Percentiles rank a stretch among this genome's conserved stretches.
phyloP scores from a whole-genome alignment of 2,329 filamentous ascomycete genomes.

The Akanthomyces lecanii region DNA sequence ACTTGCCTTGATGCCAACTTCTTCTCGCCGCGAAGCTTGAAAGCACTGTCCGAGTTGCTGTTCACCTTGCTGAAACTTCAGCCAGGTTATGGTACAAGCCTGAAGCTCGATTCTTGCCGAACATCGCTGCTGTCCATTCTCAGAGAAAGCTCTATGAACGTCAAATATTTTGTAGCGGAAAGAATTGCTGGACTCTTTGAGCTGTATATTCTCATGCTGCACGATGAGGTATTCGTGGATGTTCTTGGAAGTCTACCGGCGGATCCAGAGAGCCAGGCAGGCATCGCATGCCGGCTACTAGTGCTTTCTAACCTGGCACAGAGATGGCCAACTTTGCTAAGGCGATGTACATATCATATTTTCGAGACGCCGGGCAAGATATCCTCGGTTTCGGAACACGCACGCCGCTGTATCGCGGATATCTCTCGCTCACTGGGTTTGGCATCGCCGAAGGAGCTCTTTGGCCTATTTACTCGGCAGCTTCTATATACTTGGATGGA shows the following conservation, averaged over 20 bases:
- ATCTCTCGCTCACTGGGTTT: constrained; percentile 65
- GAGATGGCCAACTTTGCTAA: constrained; percentile 78
- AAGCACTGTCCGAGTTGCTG: constrained; percentile 63
- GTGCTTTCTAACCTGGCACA: constrained; percentile 74
- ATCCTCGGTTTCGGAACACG: constrained; percentile 60
- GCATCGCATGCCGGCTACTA: constrained; percentile 77
- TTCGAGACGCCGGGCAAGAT: constrained; percentile 84
- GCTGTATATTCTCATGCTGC: constrained; percentile 74
- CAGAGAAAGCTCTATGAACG: constrained; percentile 57
- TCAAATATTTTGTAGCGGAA: constrained; percentile 72
- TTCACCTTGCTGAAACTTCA: constrained; percentile 64
- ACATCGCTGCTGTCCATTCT: constrained; percentile 74
- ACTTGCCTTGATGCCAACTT: constrained; percentile 62
- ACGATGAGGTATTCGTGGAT: constrained; percentile 81
- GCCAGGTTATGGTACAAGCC: constrained; percentile 60
- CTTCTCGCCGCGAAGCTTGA: constrained; percentile 65
- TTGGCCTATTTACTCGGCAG: constrained; percentile 81
- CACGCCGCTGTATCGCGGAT: constrained; percentile 62
- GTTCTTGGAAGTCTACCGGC: constrained; percentile 74
- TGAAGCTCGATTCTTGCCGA: constrained; percentile 55
- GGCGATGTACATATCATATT: constrained; percentile 86
- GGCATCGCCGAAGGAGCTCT: constrained; percentile 64
- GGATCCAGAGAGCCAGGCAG: constrained; percentile 68
- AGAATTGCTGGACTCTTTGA: constrained; percentile 71
- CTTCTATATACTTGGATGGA: constrained; percentile 89